Base-by-base conservation (phyloP, 2,329 filamentous ascomycete genomes). In the Ceratocystis lukuohia region DNA sequence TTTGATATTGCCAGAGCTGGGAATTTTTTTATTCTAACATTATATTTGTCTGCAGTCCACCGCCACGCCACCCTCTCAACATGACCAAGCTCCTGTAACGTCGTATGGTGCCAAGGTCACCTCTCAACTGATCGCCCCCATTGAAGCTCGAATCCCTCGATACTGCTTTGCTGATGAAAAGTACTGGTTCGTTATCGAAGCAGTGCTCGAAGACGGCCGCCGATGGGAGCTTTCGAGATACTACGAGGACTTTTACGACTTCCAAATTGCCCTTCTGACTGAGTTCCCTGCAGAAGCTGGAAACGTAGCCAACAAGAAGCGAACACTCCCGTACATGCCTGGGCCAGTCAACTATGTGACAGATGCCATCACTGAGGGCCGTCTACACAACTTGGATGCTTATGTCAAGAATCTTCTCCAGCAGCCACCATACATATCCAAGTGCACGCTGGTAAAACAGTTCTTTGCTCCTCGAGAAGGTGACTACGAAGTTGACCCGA, bases 231-330 rank as follows among this genome's bases (percentile, higher is more conserved):
- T 99, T 62, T 93, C 91, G 48, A 86, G 94, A 69, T 94, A 96
- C 73, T 99, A 99, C 73, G 91, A 97, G 75, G 94, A 97, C 77
- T 99, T 99, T 74, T 99, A 97, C 77, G 94, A 97, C 75, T 93
- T 97, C 75, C 94, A 99, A 75, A 97, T 97, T 73, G 90, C 91
- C 41, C 85, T 99, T 7, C 84, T 99, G 62, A 93, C 91, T 57
- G 90, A 87, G 70, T 97, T 96, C 73, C 93, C 94, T 25, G 86
- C 89, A 45, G 94, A 97, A 76, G 93, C 94, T 46, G 94, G 94
- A 65, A 94, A 95, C 72, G 88, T 87, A 20, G 87, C 88, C 57
- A 82, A 82, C 62, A 86, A 91, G 72, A 87, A 88, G 73, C 87
- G 94, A 66, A 91, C 88, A 7, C 77, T 99, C 12, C 94, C 94